Evolutionary conservation across 148 eudicot species (phyloP), one percentile per base, ranked within the genome.

Genomic region (Arbutus unedo): DNA sequence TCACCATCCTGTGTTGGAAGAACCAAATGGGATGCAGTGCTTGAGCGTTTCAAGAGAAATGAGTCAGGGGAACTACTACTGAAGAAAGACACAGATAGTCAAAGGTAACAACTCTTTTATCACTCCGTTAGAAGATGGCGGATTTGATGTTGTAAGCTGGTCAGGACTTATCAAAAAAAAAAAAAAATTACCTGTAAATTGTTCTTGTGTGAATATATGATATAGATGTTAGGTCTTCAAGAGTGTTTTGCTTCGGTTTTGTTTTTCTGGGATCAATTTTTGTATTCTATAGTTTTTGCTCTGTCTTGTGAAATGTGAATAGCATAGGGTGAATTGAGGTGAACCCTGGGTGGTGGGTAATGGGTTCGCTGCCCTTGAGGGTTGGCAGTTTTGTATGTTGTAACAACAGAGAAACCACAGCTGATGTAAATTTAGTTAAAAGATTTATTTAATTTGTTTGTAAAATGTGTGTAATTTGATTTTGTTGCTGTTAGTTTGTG

Each of bases 1-100:
- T 77, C 88, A 47, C 73, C 43, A n/a, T 31, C 87, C 4, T 49
- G 67, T 64, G 72, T 78, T 56, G 84, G 82, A 13, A 87, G 83
- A 75, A 82, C 91, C 54, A 92, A 91, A 48, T 93, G 98, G 97
- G 85, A 93, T 74, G 89, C 89, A 72, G 83, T 92, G 79, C 92
- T 90, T 78, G 87, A 87, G 85, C 91, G 90, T 5, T 87, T 91
- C 25, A 87, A 86, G 81, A 88, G 62, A 79, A 82, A 88, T 3
- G 88, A 88, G 71, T 76, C 87, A 3, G 90, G 86, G 56, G 81
- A 88, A 50, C 48, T 87, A 56, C 45, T 75, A 43, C 11, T 79
- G 48, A 60, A 87, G 16, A 82, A 71, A 71, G 87, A 84, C 38
- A 64, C 79, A 74, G 13, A 71, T 73, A 23, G 41, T 86, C 81